These are phyloP conservation scores for Hyaloscypha hepaticicola DNA, from an alignment of 495 filamentous ascomycete species.

Conservation along the genomic window DNA sequence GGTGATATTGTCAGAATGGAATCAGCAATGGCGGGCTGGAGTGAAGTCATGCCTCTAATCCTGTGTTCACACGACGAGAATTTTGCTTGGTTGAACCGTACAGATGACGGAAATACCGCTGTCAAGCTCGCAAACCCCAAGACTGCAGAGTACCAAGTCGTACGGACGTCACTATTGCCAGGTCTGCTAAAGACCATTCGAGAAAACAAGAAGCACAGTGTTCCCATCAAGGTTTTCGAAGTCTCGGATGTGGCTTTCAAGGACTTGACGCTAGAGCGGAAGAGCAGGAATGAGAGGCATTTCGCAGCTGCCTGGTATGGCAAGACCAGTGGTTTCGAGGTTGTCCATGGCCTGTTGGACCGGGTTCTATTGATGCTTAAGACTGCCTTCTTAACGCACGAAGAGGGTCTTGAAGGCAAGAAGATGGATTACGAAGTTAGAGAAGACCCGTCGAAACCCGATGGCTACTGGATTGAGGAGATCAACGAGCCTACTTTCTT, in stretches of 20 bases:
- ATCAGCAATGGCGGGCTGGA: constrained; percentile 92
- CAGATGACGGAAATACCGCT: constrained; percentile 81
- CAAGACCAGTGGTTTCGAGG: constrained; percentile 93
- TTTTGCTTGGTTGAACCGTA: constrained; percentile 92
- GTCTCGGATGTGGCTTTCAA: constrained; percentile 90
- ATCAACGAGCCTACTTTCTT: constrained; percentile 91
- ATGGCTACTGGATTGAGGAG: constrained; percentile 91
- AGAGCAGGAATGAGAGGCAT: constrained; percentile 86
- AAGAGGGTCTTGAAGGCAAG: constrained; percentile 63
- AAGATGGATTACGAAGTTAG: constrained; percentile 46
- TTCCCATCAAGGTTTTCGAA: constrained; percentile 94
- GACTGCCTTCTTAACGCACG: constrained; percentile 70
- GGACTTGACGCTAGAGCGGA: constrained; percentile 72
- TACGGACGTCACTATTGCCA: constrained; percentile 84
- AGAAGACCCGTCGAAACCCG: constrained; percentile 49
- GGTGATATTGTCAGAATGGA: constrained; percentile 88
- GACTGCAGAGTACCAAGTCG: constrained; percentile 93
- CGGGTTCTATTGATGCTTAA: constrained; percentile 91
- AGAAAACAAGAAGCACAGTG: constrained; percentile 86
- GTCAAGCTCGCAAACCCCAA: constrained; percentile 94
- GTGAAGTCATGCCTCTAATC: constrained; percentile 93
- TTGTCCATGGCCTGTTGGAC: constrained; percentile 92
- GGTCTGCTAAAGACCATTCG: constrained; percentile 92
- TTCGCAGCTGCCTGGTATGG: constrained; percentile 95
- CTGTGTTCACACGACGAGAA: constrained; percentile 99